Conservation (phyloP, 164 flowering plant species). For the Chimonanthus praecox region DNA sequence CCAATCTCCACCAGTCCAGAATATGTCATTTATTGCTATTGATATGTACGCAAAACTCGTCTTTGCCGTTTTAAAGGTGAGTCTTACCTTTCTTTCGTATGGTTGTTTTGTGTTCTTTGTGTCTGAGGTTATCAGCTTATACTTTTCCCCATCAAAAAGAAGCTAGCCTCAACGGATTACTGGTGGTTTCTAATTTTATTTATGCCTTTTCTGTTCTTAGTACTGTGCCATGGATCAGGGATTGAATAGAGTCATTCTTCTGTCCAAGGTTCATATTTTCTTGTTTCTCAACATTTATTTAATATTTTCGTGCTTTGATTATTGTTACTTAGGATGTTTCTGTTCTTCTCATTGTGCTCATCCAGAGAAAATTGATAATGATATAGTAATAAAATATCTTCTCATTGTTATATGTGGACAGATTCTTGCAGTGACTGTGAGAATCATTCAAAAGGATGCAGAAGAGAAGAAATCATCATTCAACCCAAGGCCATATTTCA, state of each 20-base stretch:
- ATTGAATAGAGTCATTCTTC: constrained; percentile 44
- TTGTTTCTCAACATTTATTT: neutral
- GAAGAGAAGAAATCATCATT: constrained; percentile 79
- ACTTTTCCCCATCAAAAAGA: neutral
- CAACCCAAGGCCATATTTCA: constrained; percentile 86
- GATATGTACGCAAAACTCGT: constrained; percentile 86
- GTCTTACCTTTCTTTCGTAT: neutral
- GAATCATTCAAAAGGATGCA: constrained; percentile 70
- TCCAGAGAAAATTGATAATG: no score
- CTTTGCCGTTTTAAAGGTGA: constrained; percentile 66
- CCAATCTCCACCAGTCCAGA: constrained; percentile 50
- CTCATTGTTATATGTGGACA: constrained; percentile 8
- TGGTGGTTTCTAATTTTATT: neutral
- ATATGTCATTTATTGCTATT: constrained; percentile 65
- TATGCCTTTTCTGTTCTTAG: constrained; percentile 20
- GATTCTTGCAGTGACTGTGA: constrained; percentile 77
- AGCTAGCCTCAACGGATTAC: neutral
- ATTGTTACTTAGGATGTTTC: neutral
- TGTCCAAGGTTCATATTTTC: constrained; percentile 53
- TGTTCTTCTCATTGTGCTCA: neutral
- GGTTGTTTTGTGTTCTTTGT: neutral
- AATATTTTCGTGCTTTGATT: neutral
- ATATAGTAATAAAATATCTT: neutral
- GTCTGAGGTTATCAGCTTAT: neutral
- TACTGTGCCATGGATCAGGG: constrained; percentile 59